Base-by-base conservation (phyloP, 2,329 filamentous ascomycete species). In the Trichoderma aggressivum region DNA sequence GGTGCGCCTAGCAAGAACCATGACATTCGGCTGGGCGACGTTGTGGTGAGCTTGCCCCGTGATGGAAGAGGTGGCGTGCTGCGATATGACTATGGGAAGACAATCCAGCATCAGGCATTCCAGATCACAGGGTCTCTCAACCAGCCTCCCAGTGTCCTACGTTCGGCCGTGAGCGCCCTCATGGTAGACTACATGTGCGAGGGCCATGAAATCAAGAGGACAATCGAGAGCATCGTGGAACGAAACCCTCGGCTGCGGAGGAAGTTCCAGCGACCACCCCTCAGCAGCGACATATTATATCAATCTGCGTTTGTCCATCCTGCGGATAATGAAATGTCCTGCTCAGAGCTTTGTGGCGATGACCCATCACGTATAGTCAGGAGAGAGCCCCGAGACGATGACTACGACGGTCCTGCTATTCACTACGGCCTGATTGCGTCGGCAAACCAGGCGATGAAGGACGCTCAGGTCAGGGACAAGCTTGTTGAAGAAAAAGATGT, bases 181-280 rank as follows among this genome's bases (percentile, higher is more conserved):
- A n/a, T 7, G 7, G 39, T 2, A 8, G 0, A n/a, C 16, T 43
- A 43, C n/a, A 4, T 1, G 1, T 7, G 7, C 7, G 2, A n/a
- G 39, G 39, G 39, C 16, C 18, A 47, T 47, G 1, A 47, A n/a
- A n/a, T 47, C 21, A 21, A 47, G 0, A 10, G 4, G 43, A 47
- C 43, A 11, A 47, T 47, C 18, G n/a, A 47, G 8, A 47, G 18
- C 3, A 21, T 47, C 8, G 11, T 47, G 5, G 2, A n/a, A 21
- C 4, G 1, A 47, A 11, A 5, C 0, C 43, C 43, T 10, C 16
- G 8, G 11, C 39, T 47, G 2, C 18, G 39, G 39, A 11, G 5
- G 8, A 21, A 47, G 5, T 47, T 1, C 18, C 39, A 47, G 39
- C 39, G 18, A 47, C 18, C 39, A 11, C 43, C n/a, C 3, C 2